Percentiles rank a stretch among this genome's conserved stretches.
Conservation (phyloP, 1,284 basidiomycete species). For the Anthracocystis panici-leucophaei region DNA sequence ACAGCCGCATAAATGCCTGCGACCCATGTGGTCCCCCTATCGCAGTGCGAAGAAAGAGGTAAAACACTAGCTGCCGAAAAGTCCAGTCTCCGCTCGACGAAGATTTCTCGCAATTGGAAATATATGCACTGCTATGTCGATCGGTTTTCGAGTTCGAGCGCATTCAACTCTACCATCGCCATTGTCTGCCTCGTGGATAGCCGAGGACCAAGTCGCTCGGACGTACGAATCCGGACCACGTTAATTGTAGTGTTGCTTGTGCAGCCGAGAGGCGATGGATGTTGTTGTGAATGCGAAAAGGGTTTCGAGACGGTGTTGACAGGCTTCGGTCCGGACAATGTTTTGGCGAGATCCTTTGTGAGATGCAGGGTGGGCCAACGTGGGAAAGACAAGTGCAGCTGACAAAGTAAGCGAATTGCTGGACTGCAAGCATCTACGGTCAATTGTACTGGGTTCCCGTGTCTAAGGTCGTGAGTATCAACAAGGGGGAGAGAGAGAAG, state of each 20-base stretch:
- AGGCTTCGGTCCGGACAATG: neutral
- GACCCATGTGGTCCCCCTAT: too few relatives aligned
- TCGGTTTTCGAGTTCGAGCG: neutral
- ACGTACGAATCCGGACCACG: constrained; percentile 1
- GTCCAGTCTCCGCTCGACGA: neutral
- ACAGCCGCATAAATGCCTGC: too few relatives aligned
- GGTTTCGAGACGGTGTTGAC: neutral
- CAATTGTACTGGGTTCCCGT: neutral
- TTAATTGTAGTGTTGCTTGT: neutral
- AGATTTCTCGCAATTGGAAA: neutral
- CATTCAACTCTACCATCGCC: constrained; percentile 5
- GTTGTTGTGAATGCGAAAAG: too few relatives aligned
- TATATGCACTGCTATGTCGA: constrained; percentile 6
- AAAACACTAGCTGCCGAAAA: neutral
- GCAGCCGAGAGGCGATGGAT: too few relatives aligned
- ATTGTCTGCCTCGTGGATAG: neutral
- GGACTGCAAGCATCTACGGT: neutral
- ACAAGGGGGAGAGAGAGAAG: neutral
- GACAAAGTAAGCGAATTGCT: neutral
- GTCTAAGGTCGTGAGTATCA: neutral
- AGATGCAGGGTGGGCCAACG: neutral
- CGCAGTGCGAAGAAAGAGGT: too few relatives aligned
- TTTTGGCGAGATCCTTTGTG: neutral
- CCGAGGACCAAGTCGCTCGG: neutral
- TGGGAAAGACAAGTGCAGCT: neutral